Base-by-base conservation (phyloP, 768 basidiomycete species). In the Trametes maxima region DNA sequence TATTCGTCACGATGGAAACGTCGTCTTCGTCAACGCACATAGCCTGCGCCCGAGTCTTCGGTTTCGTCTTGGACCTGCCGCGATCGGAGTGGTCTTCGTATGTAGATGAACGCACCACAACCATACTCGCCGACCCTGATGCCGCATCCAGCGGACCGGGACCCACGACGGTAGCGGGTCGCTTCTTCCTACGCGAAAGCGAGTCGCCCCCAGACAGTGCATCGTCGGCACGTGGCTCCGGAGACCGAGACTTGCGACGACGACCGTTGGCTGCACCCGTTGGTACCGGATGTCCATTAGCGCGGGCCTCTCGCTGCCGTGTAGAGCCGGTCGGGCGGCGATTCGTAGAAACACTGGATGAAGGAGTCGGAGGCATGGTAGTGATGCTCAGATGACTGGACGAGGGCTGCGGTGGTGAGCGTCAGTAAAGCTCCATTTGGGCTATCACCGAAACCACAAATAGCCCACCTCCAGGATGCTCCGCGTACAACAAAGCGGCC, bases 171-270 rank as follows among this genome's bases (percentile, higher is more conserved):
- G 42, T 48, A 2, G 19, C 21, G 11, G 40, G 60, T 63, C 70
- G 72, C 73, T 72, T 78, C 62, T 71, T 75, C 63, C 63, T 76
- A 25, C 65, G 70, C 39, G 59, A 64, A 52, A 69, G 70, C 39
- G 39, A 37, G 17, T 74, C 76, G 14, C 60, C 55, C 44, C 59
- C 65, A 11, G 54, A 56, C 36, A 54, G 49, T 6, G 66, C 68
- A 21, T 72, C 73, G 10, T 44, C 25, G 2, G 60, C 57, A 21
- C 62, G 68, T 33, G 70, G 52, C 42, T 75, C 76, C 2, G 76
- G 74, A 8, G 78, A 78, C 48, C 68, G 70, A 28, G 78, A 76
- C 65, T 74, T 74, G 44, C 68, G 70, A 42, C 74, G 70, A 46
- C 72, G 72, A 19, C 12, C 60, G 8, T 68, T 37, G 6, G 28